Conservation (phyloP, 2,329 filamentous ascomycete species). For the Alternaria infectoria region DNA sequence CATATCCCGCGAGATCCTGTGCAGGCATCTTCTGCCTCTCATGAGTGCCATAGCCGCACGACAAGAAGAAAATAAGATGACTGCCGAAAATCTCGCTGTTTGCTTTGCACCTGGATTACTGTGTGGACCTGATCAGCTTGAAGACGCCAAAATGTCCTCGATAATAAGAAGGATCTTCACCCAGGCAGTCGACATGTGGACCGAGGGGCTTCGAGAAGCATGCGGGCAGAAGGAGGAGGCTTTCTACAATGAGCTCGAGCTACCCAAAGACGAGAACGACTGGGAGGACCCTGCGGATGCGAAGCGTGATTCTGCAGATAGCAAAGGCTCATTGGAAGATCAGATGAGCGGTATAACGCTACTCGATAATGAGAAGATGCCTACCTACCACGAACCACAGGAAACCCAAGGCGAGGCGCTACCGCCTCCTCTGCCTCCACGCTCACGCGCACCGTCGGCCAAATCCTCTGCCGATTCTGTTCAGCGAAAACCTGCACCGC, state of each 20-base stretch:
- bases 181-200: slow-evolving; percentile 56
- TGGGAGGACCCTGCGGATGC: slow-evolving; percentile 57
- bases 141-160: slow-evolving; percentile 61
- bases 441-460: slow-evolving; percentile 32
- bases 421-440: slow-evolving; percentile 50
- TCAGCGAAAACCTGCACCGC: slow-evolving; percentile 53
- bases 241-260: slow-evolving; percentile 50
- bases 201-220: slow-evolving; percentile 50
- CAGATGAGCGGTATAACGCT: slow-evolving; percentile 52
- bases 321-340: slow-evolving; percentile 39
- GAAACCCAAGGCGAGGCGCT: slow-evolving; percentile 13
- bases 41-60: slow-evolving; percentile 55
- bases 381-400: slow-evolving; percentile 21
- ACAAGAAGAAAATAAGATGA: slow-evolving; percentile 62
- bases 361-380: slow-evolving; percentile 49
- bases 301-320: slow-evolving; percentile 29
- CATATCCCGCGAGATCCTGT: slow-evolving; percentile 56
- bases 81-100: slow-evolving; percentile 59
- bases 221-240: slow-evolving; percentile 48
- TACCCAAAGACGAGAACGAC: slow-evolving; percentile 50
- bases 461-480: slow-evolving; percentile 39
- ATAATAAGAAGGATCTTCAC: slow-evolving; percentile 59
- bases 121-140: slow-evolving; percentile 60
- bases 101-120: slow-evolving; percentile 61
- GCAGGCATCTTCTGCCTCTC: slow-evolving; percentile 60